phyloP scores from a whole-genome alignment of 441 rosid genomes.

The Cnidoscolus chayamansa region DNA sequence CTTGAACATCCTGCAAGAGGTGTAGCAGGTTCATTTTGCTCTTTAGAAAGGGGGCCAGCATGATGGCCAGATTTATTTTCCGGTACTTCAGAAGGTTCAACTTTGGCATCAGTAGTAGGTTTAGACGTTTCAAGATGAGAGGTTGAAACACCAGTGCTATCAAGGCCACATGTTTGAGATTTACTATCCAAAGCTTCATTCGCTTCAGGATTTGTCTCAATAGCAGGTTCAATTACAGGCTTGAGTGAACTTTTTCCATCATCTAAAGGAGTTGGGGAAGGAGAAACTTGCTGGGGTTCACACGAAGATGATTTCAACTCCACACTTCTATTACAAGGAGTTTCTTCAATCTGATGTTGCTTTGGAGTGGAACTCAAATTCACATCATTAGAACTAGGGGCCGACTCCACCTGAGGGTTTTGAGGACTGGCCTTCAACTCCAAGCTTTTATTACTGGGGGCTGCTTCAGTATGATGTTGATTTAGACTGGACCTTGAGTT shows the following conservation, averaged over 20 bases:
- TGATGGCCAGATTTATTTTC: constrained; percentile 30
- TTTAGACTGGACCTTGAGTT: neutral
- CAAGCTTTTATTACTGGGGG: neutral
- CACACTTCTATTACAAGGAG: neutral
- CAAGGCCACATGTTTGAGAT: constrained; percentile 23
- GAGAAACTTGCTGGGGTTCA: constrained; percentile 15
- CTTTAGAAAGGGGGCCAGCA: constrained; percentile 24
- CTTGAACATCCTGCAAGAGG: constrained; percentile 35
- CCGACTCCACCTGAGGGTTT: constrained; percentile 1
- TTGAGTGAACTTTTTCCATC: constrained; percentile 30
- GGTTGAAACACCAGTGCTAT: constrained; percentile 19
- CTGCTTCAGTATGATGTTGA: constrained; percentile 14
- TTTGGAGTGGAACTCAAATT: neutral
- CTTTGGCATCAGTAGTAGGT: constrained; percentile 22
- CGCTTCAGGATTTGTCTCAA: constrained; percentile 24
- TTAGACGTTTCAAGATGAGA: constrained; percentile 11
- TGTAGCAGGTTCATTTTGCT: constrained; percentile 22
- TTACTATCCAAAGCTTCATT: constrained; percentile 28
- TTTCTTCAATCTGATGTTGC: constrained; percentile 12
- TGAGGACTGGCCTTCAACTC: constrained; percentile 1
- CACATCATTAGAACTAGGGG: neutral
- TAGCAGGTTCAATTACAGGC: constrained; percentile 29
- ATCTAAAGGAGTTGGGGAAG: constrained; percentile 27
- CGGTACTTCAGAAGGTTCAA: constrained; percentile 27
- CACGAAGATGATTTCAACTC: constrained; percentile 13